Evolutionary conservation across 2,329 filamentous ascomycete genomes (phyloP).

Genomic region (Fusarium denticulatum): DNA sequence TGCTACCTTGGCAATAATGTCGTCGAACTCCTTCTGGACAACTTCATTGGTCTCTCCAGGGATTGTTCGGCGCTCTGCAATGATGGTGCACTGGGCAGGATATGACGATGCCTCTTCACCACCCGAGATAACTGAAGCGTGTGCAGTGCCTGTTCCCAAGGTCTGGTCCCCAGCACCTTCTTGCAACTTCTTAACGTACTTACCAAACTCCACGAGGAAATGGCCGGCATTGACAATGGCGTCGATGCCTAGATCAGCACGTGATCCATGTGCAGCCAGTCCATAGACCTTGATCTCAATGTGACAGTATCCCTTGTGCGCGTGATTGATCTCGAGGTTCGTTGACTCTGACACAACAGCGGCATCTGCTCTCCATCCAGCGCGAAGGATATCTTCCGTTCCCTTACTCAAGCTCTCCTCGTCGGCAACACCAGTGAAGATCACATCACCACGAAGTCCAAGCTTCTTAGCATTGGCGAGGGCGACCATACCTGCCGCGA

Average conservation of each 20-base stretch:
- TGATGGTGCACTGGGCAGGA: slow-evolving; percentile 58
- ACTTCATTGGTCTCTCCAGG: slow-evolving; percentile 52
- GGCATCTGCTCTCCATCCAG: slow-evolving; percentile 63
- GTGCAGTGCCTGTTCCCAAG: slow-evolving; percentile 54
- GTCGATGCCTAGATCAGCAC: slow-evolving; percentile 57
- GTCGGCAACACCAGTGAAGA: slow-evolving; percentile 64
- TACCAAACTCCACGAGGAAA: slow-evolving; percentile 57
- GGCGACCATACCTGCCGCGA: slow-evolving; percentile 58
- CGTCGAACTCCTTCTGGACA: slow-evolving; percentile 51
- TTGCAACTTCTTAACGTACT: slow-evolving; percentile 50
- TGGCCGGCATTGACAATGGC: slow-evolving; percentile 60
- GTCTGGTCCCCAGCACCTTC: slow-evolving; percentile 43
- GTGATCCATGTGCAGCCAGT: slow-evolving; percentile 55
- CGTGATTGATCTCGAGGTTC: slow-evolving; percentile 51
- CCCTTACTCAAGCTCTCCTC: slow-evolving; percentile 63
- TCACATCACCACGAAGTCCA: slow-evolving; percentile 57
- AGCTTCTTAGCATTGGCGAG: slow-evolving; percentile 52
- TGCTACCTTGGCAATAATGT: slow-evolving; percentile 49
- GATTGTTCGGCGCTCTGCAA: slow-evolving; percentile 60
- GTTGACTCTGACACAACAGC: slow-evolving; percentile 63
- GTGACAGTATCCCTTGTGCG: slow-evolving; percentile 63
- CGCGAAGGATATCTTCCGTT: slow-evolving; percentile 59
- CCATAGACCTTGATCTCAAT: slow-evolving; percentile 55
- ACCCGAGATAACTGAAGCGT: slow-evolving; percentile 59
- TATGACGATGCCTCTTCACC: slow-evolving; percentile 64